Conservation (phyloP, 179 eudicot species). For the Silene noctiflora region DNA sequence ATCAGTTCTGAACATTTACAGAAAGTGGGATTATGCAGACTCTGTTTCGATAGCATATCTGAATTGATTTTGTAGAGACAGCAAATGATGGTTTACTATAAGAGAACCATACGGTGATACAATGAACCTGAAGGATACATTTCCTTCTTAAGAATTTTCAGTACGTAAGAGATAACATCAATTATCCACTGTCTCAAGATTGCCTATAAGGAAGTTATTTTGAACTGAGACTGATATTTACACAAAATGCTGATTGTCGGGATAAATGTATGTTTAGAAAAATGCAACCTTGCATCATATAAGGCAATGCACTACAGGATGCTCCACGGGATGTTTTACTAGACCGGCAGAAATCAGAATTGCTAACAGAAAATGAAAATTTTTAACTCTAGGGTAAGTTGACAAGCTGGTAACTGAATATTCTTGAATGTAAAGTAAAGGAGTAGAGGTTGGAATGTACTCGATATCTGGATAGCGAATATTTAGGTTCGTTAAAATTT, state of each 20-base stretch:
- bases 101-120: neutral
- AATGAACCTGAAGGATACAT: neutral
- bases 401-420: neutral
- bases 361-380: neutral
- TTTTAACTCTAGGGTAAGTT: neutral
- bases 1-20: slow-evolving; percentile 1
- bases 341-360: neutral
- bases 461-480: neutral
- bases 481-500: neutral
- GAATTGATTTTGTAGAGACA: neutral
- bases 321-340: neutral
- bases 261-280: neutral
- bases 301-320: no score
- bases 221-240: neutral
- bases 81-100: neutral
- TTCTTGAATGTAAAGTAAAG: neutral
- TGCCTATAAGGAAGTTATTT: neutral
- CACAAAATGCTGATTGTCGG: neutral
- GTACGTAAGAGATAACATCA: neutral
- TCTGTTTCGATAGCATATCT: neutral
- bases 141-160: neutral
- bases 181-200: neutral
- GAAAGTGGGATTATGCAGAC: neutral
- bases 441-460: neutral
- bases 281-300: neutral